Evolutionary conservation across 306 rosid genomes (phyloP), one percentile per base, ranked within the genome.

Genomic region (Cucurbita ficifolia): DNA sequence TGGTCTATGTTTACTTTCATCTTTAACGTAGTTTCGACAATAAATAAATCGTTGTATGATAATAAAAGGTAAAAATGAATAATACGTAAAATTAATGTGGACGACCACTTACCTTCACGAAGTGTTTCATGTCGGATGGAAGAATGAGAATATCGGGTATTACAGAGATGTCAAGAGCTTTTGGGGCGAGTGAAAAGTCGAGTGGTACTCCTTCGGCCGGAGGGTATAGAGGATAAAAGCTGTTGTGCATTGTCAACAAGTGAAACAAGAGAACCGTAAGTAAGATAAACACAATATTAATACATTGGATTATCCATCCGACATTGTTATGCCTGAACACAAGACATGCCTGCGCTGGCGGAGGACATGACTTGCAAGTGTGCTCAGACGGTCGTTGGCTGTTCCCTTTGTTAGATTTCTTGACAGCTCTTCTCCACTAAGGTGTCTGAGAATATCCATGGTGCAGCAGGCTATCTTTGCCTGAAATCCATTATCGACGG

Each of bases 141-240:
- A 94, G 81, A 78, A 94, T 88, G 83, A 91, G 97, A 79, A 94
- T 76, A 77, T 91, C 89, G 35, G 97, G 97, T 73, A 90, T 64
- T 79, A 35, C 76, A 0, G 97, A 58, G 72, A 94, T 84, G 75
- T 89, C 87, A 65, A 91, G 92, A 78, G 96, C 88, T 81, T 87
- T 90, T 16, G 96, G 88, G 60, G 92, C 87, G 77, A 89, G 88
- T 70, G 96, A 90, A 78, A 82, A 85, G 80, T 94, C 99, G 85
- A 94, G 76, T 54, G 99, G 99, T 74, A 89, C 82, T 80, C 78
- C 83, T 80, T 89, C 99, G 13, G 95, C 89, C 10, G 96, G 96
- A 42, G 97, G 99, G 73, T 89, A 86, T 60, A 94, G 84, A 52
- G 97, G 99, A 83, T 94, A 94, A 79, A 94, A 94, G 86, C 99